Percentiles rank a stretch among this genome's conserved stretches.
These are phyloP conservation scores for Aspergillus ochraceus DNA, from an alignment of 2,329 filamentous ascomycete genomes.

Conservation along the genomic window DNA sequence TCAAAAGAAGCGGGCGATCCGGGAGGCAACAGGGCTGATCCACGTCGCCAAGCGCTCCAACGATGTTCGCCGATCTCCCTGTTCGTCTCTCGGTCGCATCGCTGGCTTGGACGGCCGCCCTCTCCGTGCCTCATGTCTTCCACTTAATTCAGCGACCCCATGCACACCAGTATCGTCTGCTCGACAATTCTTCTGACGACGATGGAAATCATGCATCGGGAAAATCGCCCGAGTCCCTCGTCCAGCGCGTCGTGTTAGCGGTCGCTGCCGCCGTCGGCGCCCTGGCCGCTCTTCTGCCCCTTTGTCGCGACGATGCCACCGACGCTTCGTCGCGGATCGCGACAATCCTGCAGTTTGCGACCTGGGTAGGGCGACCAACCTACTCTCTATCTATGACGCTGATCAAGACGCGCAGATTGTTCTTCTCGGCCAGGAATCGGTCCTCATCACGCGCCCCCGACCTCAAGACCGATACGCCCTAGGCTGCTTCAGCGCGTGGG, in stretches of 20 bases:
- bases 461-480: conserved; percentile 3
- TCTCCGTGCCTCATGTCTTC: background rate
- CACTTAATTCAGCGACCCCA: background rate
- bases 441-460: background rate
- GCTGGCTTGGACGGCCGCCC: background rate
- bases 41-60: background rate
- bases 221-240: background rate
- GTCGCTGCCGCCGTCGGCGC: background rate
- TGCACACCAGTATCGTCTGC: background rate
- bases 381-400: background rate
- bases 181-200: background rate
- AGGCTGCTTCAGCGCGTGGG: conserved; percentile 11
- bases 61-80: background rate
- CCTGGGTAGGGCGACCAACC: conserved; percentile 6
- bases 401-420: background rate
- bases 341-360: background rate
- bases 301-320: background rate
- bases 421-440: conserved; percentile 4
- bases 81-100: background rate
- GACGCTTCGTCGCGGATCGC: background rate
- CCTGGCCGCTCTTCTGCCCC: background rate
- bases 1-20: background rate
- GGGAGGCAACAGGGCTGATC: background rate
- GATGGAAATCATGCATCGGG: background rate
- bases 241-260: background rate